Base-by-base conservation (phyloP, 495 filamentous ascomycete species). In the Poronia punctata region DNA sequence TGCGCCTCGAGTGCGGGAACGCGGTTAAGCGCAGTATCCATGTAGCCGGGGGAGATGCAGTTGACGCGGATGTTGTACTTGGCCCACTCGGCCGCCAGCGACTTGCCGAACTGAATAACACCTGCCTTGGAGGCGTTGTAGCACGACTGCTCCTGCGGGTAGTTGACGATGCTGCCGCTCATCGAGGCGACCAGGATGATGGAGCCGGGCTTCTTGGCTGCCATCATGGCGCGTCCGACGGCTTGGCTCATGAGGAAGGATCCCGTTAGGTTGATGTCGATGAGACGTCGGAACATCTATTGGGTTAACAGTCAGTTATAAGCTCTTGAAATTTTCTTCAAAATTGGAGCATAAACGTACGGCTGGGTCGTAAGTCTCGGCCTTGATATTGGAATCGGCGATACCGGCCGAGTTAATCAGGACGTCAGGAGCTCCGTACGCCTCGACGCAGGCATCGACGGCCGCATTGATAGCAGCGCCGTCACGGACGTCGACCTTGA, bases 371-470 rank as follows among this genome's bases (percentile, higher is more conserved):
- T 72, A 72, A 16, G 65, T 76, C 76, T 67, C 57, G 24, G 66
- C 67, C 46, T 65, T 60, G 60, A 74, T 71, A 59, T 70, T 72
- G 59, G 67, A 71, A 38, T 88, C 83, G 46, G 86, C 84, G 42
- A 93, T 87, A 49, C 88, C 86, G 21, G 87, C 88, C 38, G 84
- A 83, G 63, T 86, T 88, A 64, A 93, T 74, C 11, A 88, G 66
- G 16, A 89, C 81, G 40, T 88, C 77, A 12, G 87, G 67, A 4
- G 74, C 64, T 36, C 76, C 83, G 43, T 80, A 78, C 40, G 76
- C 68, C 25, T 70, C 60, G n/a, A 76, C 65, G 14, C 79, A 66
- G 23, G 74, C 61, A 40, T 74, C 64, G 38, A 83, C 79, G 29
- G 83, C 68, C 19, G 72, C 72, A 21, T 75, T 69, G 39, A 84